These are phyloP conservation scores for Arthrobotrys pseudoclavata DNA, from an alignment of 2,329 filamentous ascomycete genomes.

Conservation along the genomic window DNA sequence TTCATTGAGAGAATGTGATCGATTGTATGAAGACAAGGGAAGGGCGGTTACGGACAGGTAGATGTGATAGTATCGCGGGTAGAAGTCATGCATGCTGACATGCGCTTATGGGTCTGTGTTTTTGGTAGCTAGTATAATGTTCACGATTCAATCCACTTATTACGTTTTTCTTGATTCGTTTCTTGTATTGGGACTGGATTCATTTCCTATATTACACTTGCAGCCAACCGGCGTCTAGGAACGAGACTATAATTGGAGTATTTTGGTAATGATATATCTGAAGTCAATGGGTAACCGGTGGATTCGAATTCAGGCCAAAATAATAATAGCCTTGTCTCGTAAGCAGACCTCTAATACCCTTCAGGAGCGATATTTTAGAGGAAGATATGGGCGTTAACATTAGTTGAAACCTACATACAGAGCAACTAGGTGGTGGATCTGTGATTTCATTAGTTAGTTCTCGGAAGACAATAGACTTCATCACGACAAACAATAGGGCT, in stretches of 20 bases:
- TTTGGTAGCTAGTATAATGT: neutral
- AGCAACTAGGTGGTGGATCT: neutral
- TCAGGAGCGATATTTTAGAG: neutral
- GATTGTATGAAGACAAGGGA: no score
- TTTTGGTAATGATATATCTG: neutral
- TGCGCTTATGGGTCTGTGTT: neutral
- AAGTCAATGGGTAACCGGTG: neutral
- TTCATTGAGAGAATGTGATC: neutral
- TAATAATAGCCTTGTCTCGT: no score
- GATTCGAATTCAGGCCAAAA: no score
- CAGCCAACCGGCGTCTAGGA: neutral
- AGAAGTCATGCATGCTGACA: neutral
- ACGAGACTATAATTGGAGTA: neutral
- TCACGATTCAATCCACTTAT: neutral
- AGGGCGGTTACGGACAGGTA: neutral
- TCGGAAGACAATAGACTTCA: slow-evolving; percentile 5
- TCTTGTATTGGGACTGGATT: neutral
- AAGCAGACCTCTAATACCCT: neutral
- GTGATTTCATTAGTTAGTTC: neutral
- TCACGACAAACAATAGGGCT: slow-evolving; percentile 9
- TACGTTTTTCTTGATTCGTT: neutral
- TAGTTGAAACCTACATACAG: neutral
- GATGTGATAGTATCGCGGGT: neutral
- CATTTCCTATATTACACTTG: neutral
- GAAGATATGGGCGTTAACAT: neutral